Evolutionary conservation across 176 grass and related monocot species (phyloP), one percentile per base, ranked within the genome.

Genomic region (Cenchrus americanus): DNA sequence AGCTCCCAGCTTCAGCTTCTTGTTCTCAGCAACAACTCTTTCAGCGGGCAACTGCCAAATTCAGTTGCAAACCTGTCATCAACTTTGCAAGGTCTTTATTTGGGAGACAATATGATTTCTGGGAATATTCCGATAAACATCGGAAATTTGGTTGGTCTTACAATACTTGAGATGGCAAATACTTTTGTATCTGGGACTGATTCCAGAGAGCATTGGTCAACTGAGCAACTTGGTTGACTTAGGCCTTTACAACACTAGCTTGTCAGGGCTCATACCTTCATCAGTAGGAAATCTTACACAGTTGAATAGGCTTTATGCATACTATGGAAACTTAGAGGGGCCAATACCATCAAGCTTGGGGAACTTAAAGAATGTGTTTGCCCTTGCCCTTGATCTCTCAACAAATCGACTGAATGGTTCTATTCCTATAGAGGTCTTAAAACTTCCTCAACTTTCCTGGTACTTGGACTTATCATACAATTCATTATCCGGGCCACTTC

Each of bases 401-500:
- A 61, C 11, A 0, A 78, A 85, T 19, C 18, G 0, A 4, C 52
- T 70, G 0, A 85, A 78, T 23, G 42, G 74, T 40, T 78, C 83
- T 0, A 69, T 85, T 49, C 83, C 83, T 2, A 61, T 1, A 10
- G 83, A 62, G 44, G 66, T 82, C 41, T 59, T 82, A 6, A 27
- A 60, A 11, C 40, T 82, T 6, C 0, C 80, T 5, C 21, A 21
- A 12, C 57, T 83, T 63, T 50, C 69, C 3, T 11, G 0, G 0
- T 73, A 62, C 43, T 63, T 83, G 47, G 53, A 73, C 40, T 12
- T 83, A 1, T 83, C 80, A 83, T 83, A 73, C 69, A 82, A 82
- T 42, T n/a, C 80, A 9, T 34, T 82, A 0, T 73, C 80, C 21
- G 80, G 80, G 47, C 18, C 43, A 18, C 41, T 93, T 4, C 75